phyloP scores from a whole-genome alignment of 208 protist genomes.

The Paratrypanosoma confusum region DNA sequence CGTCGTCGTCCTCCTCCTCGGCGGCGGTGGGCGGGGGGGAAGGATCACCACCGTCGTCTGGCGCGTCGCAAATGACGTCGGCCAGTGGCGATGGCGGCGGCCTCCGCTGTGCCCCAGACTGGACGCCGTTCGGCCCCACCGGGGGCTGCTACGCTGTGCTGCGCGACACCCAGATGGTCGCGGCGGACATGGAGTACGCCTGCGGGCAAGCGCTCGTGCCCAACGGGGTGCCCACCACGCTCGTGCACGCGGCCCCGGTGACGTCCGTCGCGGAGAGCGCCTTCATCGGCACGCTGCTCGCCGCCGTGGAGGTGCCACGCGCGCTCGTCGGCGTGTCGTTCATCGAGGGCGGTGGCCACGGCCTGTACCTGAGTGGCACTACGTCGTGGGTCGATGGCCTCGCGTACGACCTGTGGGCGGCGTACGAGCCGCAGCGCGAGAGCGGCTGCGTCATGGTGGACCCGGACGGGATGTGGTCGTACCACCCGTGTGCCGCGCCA shows the following conservation, averaged over 20 bases:
- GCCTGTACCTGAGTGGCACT: constrained; percentile 35
- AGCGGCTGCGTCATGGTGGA: constrained; percentile 44
- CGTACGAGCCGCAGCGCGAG: constrained; percentile 18
- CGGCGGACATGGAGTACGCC: constrained; percentile 24
- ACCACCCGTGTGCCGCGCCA: constrained; percentile 26
- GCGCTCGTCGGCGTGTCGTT: constrained; percentile 45
- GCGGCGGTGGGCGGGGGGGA: no score
- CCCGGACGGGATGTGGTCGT: constrained; percentile 26
- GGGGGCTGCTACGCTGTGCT: constrained; percentile 4
- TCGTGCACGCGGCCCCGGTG: constrained; percentile 28
- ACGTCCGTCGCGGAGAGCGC: constrained; percentile 28
- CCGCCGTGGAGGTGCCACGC: not conserved
- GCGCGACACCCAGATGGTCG: constrained; percentile 13
- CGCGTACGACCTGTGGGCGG: constrained; percentile 28
- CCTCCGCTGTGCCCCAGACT: constrained; percentile 2
- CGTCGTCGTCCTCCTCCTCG: no score
- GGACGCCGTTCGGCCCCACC: constrained; percentile 5
- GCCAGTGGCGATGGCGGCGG: not conserved
- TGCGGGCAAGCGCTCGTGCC: constrained; percentile 23
- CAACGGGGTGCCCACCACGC: constrained; percentile 10
- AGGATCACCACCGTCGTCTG: no score
- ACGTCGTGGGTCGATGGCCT: constrained; percentile 16
- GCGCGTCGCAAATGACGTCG: no score
- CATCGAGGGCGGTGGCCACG: constrained; percentile 22
- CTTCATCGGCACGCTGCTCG: constrained; percentile 27